These are phyloP conservation scores for Artemisia tridentata DNA, from an alignment of 129 eudicot species.

Conservation along the genomic window DNA sequence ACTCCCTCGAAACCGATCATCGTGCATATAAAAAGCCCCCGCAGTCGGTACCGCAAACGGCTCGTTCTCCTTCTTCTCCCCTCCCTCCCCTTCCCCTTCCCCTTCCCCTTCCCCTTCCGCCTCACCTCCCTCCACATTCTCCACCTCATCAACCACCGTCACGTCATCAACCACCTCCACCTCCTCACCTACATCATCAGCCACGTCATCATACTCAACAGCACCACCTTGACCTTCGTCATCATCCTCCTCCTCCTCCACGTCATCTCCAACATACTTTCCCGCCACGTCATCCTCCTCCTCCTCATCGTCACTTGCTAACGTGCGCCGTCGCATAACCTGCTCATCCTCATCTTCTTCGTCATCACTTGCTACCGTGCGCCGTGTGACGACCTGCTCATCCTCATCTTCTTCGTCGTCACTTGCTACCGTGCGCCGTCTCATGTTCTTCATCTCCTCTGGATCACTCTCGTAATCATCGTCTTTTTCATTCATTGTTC, in stretches of 20 bases:
- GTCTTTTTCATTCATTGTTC: neutral
- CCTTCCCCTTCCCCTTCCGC: neutral
- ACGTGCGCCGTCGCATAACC: neutral
- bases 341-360: constrained; percentile 36
- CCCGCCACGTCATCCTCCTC: constrained; percentile 23
- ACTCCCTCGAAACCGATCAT: constrained; percentile 69
- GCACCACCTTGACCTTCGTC: constrained; percentile 75
- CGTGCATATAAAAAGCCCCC: constrained; percentile 92
- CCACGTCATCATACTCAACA: constrained; percentile 56
- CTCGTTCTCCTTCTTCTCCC: constrained; percentile 66
- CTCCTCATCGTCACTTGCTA: too few relatives aligned
- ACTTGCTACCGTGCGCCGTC: constrained; percentile 70
- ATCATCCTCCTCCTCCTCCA: constrained; percentile 24
- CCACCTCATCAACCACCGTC: neutral
- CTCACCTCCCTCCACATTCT: constrained; percentile 4
- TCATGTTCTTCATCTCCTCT: constrained; percentile 72
- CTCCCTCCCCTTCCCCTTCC: constrained; percentile 25
- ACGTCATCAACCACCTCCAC: constrained; percentile 18
- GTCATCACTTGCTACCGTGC: constrained; percentile 41
- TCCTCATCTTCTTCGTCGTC: constrained; percentile 45
- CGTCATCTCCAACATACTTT: neutral
- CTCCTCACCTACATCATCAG: constrained; percentile 30
- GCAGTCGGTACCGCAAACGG: constrained; percentile 83
- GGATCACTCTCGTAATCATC: constrained; percentile 93
- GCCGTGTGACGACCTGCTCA: constrained; percentile 69